Evolutionary conservation across 441 rosid species (phyloP).

Genomic region (Gossypium schwendimanii): DNA sequence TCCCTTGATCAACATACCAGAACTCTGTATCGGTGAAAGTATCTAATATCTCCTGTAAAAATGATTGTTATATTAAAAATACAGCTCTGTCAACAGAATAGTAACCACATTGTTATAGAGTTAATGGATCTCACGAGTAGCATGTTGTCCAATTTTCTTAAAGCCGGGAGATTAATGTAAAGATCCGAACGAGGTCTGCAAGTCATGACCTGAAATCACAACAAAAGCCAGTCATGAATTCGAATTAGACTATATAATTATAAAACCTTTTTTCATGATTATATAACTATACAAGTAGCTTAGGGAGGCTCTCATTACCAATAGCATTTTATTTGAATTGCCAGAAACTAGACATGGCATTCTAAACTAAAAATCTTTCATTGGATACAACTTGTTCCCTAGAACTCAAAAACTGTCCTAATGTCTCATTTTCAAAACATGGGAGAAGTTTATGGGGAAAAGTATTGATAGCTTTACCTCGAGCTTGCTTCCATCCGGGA

Average conservation of each 20-base stretch:
- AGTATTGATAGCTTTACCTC: conserved; percentile 48
- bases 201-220: conserved; percentile 72
- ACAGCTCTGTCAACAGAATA: not conserved
- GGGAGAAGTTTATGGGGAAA: not conserved
- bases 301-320: not conserved
- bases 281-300: not conserved
- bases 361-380: conserved; percentile 3
- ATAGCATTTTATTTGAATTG: not conserved
- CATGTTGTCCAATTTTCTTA: conserved; percentile 91
- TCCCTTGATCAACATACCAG: conserved; percentile 96
- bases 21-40: conserved; percentile 72
- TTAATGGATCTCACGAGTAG: conserved; percentile 59
- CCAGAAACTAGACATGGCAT: not conserved
- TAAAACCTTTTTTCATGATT: not conserved
- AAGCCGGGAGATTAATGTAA: conserved; percentile 78
- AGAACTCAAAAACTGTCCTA: not conserved
- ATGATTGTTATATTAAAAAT: conserved; percentile 11
- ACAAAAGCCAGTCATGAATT: not conserved
- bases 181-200: conserved; percentile 92
- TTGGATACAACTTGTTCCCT: not conserved
- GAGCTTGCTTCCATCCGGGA: conserved; percentile 89
- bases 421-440: not conserved
- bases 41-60: conserved; percentile 75
- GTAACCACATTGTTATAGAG: conserved; percentile 7
- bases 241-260: not conserved